A percentile compares a stretch with the other conserved stretches of the same genome.
Evolutionary conservation across 352 stramenopile species (phyloP).

Genomic region (Pythium dissotocum): DNA sequence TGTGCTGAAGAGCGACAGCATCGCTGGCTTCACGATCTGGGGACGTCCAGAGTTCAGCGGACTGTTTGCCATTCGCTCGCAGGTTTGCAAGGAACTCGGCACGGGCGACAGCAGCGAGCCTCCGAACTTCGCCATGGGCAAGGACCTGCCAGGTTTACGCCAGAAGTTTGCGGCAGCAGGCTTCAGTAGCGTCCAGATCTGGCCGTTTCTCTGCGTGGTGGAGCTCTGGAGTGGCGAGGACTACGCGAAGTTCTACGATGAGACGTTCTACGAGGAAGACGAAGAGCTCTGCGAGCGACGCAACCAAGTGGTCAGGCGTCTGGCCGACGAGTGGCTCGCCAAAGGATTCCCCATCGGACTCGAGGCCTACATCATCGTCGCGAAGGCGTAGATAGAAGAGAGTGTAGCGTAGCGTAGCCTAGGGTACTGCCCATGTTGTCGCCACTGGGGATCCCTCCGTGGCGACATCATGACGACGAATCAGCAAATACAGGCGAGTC

Average conservation of each 20-base stretch:
- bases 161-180: conserved; percentile 33
- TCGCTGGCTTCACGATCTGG: conserved; percentile 66
- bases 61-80: conserved; percentile 35
- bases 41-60: conserved; percentile 43
- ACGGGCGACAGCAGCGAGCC: conserved; percentile 35
- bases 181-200: conserved; percentile 43
- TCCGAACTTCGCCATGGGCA: conserved; percentile 46
- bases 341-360: conserved; percentile 51
- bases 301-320: conserved; percentile 33
- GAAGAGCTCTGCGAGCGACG: conserved; percentile 29
- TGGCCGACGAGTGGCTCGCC: conserved; percentile 47
- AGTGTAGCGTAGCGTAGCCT: no score
- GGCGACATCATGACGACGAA: no score
- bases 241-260: conserved; percentile 42
- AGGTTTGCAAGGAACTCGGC: conserved; percentile 35
- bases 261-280: conserved; percentile 44
- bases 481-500: no score
- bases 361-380: conserved; percentile 58
- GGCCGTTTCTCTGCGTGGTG: conserved; percentile 48
- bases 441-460: no score
- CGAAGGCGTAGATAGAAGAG: conserved; percentile 10
- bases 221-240: conserved; percentile 48
- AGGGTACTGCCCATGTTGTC: no score
- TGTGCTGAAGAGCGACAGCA: conserved; percentile 36
- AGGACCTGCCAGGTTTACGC: conserved; percentile 40